phyloP scores from a whole-genome alignment of 2,329 filamentous ascomycete genomes.

The Claviceps maximensis region DNA sequence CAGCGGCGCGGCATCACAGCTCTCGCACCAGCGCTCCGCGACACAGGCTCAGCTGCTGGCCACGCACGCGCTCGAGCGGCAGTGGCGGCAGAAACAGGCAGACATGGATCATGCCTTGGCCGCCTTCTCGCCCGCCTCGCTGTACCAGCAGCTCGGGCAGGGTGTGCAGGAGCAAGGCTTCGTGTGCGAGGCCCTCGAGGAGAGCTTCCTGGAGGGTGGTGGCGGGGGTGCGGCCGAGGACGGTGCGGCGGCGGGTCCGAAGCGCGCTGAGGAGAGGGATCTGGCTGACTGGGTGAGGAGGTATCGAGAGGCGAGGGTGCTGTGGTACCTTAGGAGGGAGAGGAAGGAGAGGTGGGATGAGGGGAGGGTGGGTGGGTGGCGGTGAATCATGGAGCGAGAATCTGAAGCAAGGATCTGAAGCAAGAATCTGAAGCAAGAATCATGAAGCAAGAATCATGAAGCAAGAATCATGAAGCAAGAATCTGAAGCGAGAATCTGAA shows the following conservation, averaged over 20 bases:
- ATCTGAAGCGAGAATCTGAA: too few species aligned
- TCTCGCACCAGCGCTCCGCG: conserved; percentile 48
- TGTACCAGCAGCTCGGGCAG: conserved; percentile 70
- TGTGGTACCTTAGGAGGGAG: conserved; percentile 70
- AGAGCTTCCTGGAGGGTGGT: conserved; percentile 69
- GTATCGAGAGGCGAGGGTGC: conserved; percentile 66
- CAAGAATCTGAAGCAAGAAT: neutral
- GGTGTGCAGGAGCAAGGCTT: conserved; percentile 71
- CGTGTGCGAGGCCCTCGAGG: conserved; percentile 72
- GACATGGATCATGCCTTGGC: conserved; percentile 78
- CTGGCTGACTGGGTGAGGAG: conserved; percentile 71
- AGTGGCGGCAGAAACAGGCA: conserved; percentile 77
- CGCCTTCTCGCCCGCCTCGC: conserved; percentile 71
- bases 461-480: too few species aligned
- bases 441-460: too few species aligned
- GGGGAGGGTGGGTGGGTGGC: conserved; percentile 87
- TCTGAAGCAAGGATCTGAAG: too few species aligned
- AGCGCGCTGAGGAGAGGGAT: conserved; percentile 60
- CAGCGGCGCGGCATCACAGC: conserved; percentile 42
- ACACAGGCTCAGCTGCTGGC: conserved; percentile 73
- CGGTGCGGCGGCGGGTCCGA: conserved; percentile 14
- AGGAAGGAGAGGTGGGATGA: conserved; percentile 92
- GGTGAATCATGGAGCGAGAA: too few species aligned
- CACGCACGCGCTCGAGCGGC: conserved; percentile 76
- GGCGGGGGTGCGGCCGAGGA: conserved; percentile 24